Base-by-base conservation (phyloP, 805 yeast genomes). In the Barnettozyma wickerhamii region DNA sequence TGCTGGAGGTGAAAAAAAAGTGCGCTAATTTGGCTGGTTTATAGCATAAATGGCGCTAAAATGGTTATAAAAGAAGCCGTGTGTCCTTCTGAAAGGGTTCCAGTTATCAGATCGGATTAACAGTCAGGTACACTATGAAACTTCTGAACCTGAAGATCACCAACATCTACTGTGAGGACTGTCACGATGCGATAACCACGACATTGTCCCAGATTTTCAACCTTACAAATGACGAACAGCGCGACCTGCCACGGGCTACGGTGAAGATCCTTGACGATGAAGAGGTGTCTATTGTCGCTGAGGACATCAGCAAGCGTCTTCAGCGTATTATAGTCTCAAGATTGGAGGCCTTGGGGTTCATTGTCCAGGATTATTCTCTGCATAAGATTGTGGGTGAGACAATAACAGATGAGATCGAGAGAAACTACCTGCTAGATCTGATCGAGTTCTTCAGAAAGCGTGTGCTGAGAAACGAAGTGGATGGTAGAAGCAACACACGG, bases 141-240 rank as follows among this genome's bases (percentile, higher is more conserved):
- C 46, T 46, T 4, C 26, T 48, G n/a, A 35, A 26, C 13, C 14
- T 48, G 1, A 40, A 38, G 12, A 33, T 48, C 6, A n/a, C 40
- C 2, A 79, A 80, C 46, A 64, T 79, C 29, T 84, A 79, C 52
- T 79, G 85, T 51, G 62, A 60, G 3, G 72, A 71, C 29, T 79
- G 85, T 51, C 73, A 69, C 44, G 47, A 47, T 4, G 55, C 67
- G 10, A 63, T 79, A 17, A 47, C 49, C 14, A 40, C 48, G 6
- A 44, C 59, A 1, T 42, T 75, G 12, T 38, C 46, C 35, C 58
- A 4, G 19, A 38, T 37, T 21, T 37, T 34, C 20, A 34, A 45
- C 14, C 7, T 38, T 23, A 23, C 26, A 12, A 30, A 27, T 17
- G 28, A 26, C 32, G 30, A 33, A 14, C 12, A 19, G 30, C 32